Conservation (phyloP, 2,329 filamentous ascomycete species). For the Fusarium continuum region DNA sequence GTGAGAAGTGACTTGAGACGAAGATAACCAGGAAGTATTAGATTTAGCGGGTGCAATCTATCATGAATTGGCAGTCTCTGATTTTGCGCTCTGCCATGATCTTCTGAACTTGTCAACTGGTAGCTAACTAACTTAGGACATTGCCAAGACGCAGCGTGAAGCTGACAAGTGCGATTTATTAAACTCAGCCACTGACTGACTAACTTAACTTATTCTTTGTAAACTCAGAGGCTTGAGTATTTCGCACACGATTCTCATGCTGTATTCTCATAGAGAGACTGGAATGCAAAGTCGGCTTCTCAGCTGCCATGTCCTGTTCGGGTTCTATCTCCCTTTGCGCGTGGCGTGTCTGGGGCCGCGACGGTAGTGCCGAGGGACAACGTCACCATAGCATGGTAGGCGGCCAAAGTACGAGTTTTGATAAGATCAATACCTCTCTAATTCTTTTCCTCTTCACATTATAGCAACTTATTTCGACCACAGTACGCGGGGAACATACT, state of each 20-base stretch:
- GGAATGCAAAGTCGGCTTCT: slow-evolving; percentile 10
- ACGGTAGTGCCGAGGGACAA: slow-evolving; percentile 15
- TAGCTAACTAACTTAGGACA: too few relatives aligned
- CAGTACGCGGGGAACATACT: neutral
- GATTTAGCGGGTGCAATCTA: slow-evolving; percentile 7
- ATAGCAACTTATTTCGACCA: neutral
- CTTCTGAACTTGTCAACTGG: too few relatives aligned
- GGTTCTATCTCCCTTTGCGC: slow-evolving; percentile 2
- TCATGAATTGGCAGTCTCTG: neutral
- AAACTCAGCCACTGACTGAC: neutral
- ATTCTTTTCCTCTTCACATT: slow-evolving; percentile 13
- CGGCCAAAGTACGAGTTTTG: neutral
- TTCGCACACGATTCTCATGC: neutral
- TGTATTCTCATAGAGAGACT: neutral
- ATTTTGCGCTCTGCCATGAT: too few relatives aligned
- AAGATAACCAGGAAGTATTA: slow-evolving; percentile 2
- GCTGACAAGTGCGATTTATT: neutral
- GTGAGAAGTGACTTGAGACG: slow-evolving; percentile 15
- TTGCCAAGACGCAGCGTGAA: neutral
- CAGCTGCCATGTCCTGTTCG: slow-evolving; percentile 6
- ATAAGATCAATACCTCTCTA: neutral
- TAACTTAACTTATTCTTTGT: neutral
- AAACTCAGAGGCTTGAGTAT: neutral
- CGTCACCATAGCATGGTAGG: slow-evolving; percentile 3
- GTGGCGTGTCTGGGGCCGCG: slow-evolving; percentile 6